Conservation (phyloP, 2,329 filamentous ascomycete genomes). For the Clonostachys sp. region DNA sequence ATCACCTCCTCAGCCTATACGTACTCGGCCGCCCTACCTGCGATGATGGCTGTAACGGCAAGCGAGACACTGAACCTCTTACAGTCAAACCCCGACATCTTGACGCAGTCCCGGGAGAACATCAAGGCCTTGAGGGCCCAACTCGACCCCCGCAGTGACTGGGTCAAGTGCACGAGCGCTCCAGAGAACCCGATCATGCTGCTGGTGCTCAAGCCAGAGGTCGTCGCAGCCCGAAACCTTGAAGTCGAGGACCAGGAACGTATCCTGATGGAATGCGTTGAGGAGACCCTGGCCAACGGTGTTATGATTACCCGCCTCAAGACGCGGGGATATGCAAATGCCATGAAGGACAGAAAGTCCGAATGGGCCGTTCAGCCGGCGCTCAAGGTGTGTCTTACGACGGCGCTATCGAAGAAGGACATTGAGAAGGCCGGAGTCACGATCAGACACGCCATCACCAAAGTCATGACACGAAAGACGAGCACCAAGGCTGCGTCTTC, state of each 20-base stretch:
- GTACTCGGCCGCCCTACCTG: constrained; percentile 90
- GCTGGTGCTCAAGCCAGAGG: constrained; percentile 76
- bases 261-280: constrained; percentile 85
- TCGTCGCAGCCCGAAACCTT: constrained; percentile 67
- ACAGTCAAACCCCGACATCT: constrained; percentile 79
- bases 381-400: constrained; percentile 87
- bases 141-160: constrained; percentile 89
- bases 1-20: constrained; percentile 91
- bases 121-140: constrained; percentile 81
- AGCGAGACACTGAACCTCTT: constrained; percentile 85
- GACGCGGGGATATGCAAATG: constrained; percentile 61
- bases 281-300: constrained; percentile 85
- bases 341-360: constrained; percentile 64
- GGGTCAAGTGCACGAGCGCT: constrained; percentile 78
- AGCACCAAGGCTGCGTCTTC: constrained; percentile 25
- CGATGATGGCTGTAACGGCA: constrained; percentile 90
- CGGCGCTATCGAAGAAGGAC: constrained; percentile 86
- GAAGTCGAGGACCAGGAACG: constrained; percentile 74
- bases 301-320: constrained; percentile 88
- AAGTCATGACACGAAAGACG: constrained; percentile 70
- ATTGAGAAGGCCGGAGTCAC: constrained; percentile 87
- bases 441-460: constrained; percentile 90
- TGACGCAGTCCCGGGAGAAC: constrained; percentile 77
- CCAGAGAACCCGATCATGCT: constrained; percentile 85
- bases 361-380: constrained; percentile 67